phyloP scores from a whole-genome alignment of 139 green algal species.

The Picochlorum sp. region DNA sequence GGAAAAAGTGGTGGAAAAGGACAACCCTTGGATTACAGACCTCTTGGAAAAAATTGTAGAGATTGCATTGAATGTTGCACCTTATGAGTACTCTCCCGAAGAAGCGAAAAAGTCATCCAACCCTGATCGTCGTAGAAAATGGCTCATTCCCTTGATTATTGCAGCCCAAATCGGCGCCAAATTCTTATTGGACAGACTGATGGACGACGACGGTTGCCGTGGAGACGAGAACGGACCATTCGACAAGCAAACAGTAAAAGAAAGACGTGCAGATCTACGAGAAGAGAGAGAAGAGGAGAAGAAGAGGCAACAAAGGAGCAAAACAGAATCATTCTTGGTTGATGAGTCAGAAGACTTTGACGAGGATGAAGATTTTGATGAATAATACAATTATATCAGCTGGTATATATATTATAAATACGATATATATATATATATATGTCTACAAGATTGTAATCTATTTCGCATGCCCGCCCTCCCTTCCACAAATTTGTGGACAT shows the following conservation, averaged over 20 bases:
- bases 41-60: conserved; percentile 34
- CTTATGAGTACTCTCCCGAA: conserved; percentile 16
- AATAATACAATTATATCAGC: too few species aligned
- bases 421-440: too few species aligned
- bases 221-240: conserved; percentile 42
- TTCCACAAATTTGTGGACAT: too few species aligned
- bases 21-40: conserved; percentile 31
- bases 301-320: not conserved
- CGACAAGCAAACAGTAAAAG: conserved; percentile 19
- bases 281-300: conserved; percentile 4
- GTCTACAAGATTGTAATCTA: too few species aligned
- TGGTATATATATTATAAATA: too few species aligned
- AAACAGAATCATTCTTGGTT: not conserved
- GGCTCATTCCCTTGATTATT: conserved; percentile 41
- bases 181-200: conserved; percentile 33
- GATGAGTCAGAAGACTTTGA: not conserved
- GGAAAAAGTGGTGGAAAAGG: conserved; percentile 43
- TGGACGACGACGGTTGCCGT: conserved; percentile 28
- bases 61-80: conserved; percentile 10
- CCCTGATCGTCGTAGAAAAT: conserved; percentile 37
- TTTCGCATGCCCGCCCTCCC: too few species aligned
- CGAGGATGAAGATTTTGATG: not conserved
- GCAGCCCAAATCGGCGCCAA: conserved; percentile 32
- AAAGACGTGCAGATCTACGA: conserved; percentile 10
- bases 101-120: conserved; percentile 10